Evolutionary conservation across 176 grass and related monocot genomes (phyloP).

Genomic region (Typha latifolia): DNA sequence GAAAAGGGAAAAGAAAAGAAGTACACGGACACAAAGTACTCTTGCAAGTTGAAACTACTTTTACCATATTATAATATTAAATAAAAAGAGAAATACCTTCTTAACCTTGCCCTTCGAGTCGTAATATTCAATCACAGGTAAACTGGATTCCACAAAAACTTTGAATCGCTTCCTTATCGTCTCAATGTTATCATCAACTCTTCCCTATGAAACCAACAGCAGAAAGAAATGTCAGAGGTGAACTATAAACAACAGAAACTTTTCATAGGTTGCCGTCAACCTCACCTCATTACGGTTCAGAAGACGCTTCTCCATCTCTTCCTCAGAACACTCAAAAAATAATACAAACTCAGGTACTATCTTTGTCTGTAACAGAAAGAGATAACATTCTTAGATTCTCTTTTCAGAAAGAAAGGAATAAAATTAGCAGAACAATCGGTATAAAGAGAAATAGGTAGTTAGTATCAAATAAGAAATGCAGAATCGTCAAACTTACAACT

Average conservation of each 20-base stretch:
- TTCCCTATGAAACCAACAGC: constrained; percentile 34
- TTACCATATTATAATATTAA: constrained; percentile 2
- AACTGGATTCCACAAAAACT: constrained; percentile 45
- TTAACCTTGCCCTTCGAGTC: constrained; percentile 42
- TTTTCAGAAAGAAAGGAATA: constrained; percentile 6
- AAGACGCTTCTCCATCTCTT: constrained; percentile 51
- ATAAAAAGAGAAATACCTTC: constrained; percentile 32
- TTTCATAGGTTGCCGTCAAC: constrained; percentile 6
- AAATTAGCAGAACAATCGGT: background rate
- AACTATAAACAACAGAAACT: constrained; percentile 6
- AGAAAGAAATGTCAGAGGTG: constrained; percentile 10
- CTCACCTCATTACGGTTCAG: constrained; percentile 54
- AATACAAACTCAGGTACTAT: constrained; percentile 69
- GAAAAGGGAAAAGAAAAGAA: too few species aligned
- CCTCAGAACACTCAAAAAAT: constrained; percentile 67
- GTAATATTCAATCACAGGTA: constrained; percentile 47
- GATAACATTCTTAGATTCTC: background rate
- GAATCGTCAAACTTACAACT: constrained; percentile 37
- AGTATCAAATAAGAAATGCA: constrained; percentile 9
- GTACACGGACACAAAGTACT: background rate
- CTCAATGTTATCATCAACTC: constrained; percentile 62
- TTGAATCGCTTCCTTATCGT: constrained; percentile 60
- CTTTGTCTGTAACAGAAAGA: constrained; percentile 53
- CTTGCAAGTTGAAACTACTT: background rate
- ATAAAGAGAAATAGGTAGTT: background rate